These are phyloP conservation scores for Verruconis gallopava DNA, from an alignment of 2,329 filamentous ascomycete genomes.

Conservation along the genomic window DNA sequence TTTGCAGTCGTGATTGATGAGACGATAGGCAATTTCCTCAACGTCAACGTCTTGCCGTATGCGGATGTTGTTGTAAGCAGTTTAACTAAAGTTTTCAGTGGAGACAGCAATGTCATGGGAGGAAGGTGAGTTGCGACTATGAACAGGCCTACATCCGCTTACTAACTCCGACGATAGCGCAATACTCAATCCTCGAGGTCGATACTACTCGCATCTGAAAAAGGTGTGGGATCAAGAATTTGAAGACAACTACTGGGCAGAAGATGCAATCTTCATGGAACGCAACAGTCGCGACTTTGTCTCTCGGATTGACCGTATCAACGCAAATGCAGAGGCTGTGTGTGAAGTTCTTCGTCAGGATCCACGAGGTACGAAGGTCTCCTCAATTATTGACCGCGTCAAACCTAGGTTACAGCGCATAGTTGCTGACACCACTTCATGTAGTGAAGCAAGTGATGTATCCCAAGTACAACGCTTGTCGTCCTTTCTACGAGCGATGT, in stretches of 20 bases:
- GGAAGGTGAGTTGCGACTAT: constrained; percentile 50
- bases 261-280: constrained; percentile 90
- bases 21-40: constrained; percentile 92
- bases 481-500: constrained; percentile 64
- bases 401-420: background rate
- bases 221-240: constrained; percentile 50
- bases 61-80: constrained; percentile 90
- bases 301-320: constrained; percentile 69
- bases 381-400: background rate
- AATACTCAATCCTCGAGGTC: constrained; percentile 53
- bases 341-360: constrained; percentile 55
- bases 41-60: constrained; percentile 80
- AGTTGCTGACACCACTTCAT: background rate
- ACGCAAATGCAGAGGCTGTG: constrained; percentile 72
- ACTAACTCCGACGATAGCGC: constrained; percentile 24
- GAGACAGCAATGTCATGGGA: constrained; percentile 97
- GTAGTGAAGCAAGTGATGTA: constrained; percentile 72
- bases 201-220: constrained; percentile 59
- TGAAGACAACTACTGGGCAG: constrained; percentile 86
- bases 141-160: no score
- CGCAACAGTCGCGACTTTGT: constrained; percentile 90
- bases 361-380: constrained; percentile 31
- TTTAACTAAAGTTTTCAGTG: constrained; percentile 92
- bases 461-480: constrained; percentile 63
- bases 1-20: constrained; percentile 91